A percentile compares a stretch with the other conserved stretches of the same genome.
phyloP scores from a whole-genome alignment of 768 basidiomycete genomes.

The Baorangia bicolor region DNA sequence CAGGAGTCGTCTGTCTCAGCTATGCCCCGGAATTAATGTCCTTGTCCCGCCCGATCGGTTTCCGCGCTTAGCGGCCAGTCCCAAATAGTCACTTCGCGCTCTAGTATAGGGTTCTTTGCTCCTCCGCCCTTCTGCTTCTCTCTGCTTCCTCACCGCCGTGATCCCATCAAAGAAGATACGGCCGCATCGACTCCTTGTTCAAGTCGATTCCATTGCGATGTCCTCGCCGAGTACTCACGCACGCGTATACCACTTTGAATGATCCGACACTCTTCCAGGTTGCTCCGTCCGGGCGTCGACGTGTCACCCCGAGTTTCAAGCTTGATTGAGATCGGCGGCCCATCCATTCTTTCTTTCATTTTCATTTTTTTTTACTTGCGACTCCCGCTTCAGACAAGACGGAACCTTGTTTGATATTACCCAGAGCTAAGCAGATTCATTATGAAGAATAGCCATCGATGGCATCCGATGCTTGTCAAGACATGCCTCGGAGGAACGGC shows the following conservation, averaged over 20 bases:
- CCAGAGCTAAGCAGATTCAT: no score
- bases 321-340: not conserved
- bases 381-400: not conserved
- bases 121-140: not conserved
- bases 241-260: not conserved
- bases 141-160: not conserved
- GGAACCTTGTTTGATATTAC: not conserved
- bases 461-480: not conserved
- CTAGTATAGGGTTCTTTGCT: not conserved
- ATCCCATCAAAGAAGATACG: not conserved
- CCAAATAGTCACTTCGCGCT: not conserved
- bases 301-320: not conserved
- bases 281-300: not conserved
- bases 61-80: not conserved
- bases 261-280: not conserved
- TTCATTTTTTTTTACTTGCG: not conserved
- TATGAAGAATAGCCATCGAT: no score
- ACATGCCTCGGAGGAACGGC: not conserved
- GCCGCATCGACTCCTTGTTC: not conserved
- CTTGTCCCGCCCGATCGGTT: not conserved
- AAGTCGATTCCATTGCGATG: not conserved
- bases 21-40: not conserved
- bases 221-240: not conserved
- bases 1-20: not conserved
- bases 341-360: not conserved